Evolutionary conservation across 306 rosid species (phyloP).

Genomic region (Chamaecrista fasciculata): DNA sequence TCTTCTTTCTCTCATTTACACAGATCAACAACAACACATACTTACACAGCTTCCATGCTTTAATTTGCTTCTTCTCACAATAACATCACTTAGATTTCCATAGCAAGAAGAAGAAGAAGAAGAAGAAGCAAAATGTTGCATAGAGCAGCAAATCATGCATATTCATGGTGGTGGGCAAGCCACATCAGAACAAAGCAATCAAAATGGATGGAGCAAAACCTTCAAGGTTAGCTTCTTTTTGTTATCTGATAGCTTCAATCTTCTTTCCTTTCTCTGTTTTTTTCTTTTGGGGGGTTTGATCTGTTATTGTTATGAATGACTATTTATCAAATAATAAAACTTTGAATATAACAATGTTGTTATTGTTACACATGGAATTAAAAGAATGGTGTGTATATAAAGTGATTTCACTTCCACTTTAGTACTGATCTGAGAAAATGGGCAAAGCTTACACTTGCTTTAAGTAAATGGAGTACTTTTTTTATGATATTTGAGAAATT

Average conservation of each 20-base stretch:
- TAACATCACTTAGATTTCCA: not conserved
- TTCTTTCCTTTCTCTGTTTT: not conserved
- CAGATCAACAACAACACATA: slow-evolving; percentile 7
- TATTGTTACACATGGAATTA: too few relatives aligned
- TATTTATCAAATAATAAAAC: not conserved
- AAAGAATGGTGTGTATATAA: too few relatives aligned
- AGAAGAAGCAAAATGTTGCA: slow-evolving; percentile 57
- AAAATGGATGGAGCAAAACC: slow-evolving; percentile 92
- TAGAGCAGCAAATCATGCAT: slow-evolving; percentile 95
- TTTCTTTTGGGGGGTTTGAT: not conserved
- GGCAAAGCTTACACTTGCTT: not conserved
- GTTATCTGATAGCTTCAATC: not conserved
- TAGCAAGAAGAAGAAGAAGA: slow-evolving; percentile 25
- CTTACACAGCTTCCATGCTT: slow-evolving; percentile 27
- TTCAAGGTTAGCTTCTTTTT: slow-evolving; percentile 52
- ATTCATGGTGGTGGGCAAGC: slow-evolving; percentile 99
- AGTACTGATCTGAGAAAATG: slow-evolving; percentile 3
- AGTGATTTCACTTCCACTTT: not conserved
- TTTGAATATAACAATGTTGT: too few relatives aligned
- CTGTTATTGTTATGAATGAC: not conserved
- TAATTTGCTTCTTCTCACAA: slow-evolving; percentile 14
- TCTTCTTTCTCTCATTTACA: slow-evolving; percentile 32
- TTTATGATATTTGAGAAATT: not conserved
- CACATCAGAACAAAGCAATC: slow-evolving; percentile 96
- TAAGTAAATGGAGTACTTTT: not conserved